These are phyloP conservation scores for Hanseniaspora taiwanica DNA, from an alignment of 805 yeast species.

Conservation along the genomic window DNA sequence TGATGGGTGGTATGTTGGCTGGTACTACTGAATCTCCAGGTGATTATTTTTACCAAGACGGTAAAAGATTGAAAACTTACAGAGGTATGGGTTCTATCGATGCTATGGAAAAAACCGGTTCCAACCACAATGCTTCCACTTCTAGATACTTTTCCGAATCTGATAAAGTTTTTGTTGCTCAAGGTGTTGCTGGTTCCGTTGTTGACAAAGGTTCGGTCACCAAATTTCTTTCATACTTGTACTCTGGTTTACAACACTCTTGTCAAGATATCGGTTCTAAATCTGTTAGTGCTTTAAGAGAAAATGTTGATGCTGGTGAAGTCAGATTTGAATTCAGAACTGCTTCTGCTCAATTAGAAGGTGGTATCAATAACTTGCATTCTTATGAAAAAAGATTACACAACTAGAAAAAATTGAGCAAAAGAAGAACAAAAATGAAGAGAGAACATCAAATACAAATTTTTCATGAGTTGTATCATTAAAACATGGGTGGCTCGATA, in stretches of 20 bases:
- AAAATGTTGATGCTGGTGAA: constrained; percentile 47
- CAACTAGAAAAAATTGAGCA: no score
- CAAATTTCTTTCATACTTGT: constrained; percentile 88
- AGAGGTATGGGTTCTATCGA: constrained; percentile 99
- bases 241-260: constrained; percentile 94
- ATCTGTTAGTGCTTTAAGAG: constrained; percentile 51
- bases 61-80: constrained; percentile 91
- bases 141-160: constrained; percentile 96
- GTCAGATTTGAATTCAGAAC: constrained; percentile 96
- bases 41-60: constrained; percentile 94
- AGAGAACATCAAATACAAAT: no score
- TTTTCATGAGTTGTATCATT: no score
- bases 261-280: constrained; percentile 92
- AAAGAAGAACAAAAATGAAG: no score
- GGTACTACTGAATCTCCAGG: constrained; percentile 99
- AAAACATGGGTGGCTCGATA: no score
- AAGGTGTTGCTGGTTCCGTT: constrained; percentile 96
- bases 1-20: constrained; percentile 99
- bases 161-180: constrained; percentile 93
- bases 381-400: constrained; percentile 96
- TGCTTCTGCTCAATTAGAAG: constrained; percentile 97
- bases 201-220: constrained; percentile 92
- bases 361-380: constrained; percentile 94
- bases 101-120: constrained; percentile 88
- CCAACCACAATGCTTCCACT: constrained; percentile 90